A percentile compares a stretch with the other conserved stretches of the same genome.
These are phyloP conservation scores for Aspergillus felis DNA, from an alignment of 2,329 filamentous ascomycete genomes.

Conservation along the genomic window DNA sequence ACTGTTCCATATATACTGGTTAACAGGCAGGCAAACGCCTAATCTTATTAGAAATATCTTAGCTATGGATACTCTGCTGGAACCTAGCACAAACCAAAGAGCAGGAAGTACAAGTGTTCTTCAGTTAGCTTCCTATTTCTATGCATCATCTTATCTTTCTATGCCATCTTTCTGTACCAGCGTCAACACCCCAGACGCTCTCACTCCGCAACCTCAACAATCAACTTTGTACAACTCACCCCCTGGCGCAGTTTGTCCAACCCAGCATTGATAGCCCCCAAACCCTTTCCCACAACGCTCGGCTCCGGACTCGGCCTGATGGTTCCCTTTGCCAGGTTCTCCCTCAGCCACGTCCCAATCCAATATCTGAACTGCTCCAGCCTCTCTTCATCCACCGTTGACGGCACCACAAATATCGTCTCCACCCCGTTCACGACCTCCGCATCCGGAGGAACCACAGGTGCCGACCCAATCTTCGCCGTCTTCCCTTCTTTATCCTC, in stretches of 20 bases:
- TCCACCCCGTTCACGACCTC: slow-evolving; percentile 32
- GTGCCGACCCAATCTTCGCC: slow-evolving; percentile 39
- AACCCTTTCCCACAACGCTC: slow-evolving; percentile 34
- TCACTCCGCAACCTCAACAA: slow-evolving; percentile 38
- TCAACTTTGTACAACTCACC: slow-evolving; percentile 43
- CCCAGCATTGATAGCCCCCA: slow-evolving; percentile 37
- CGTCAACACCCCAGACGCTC: neutral
- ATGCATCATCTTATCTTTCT: no score
- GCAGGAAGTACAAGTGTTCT: no score
- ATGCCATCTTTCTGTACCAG: no score
- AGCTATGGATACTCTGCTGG: no score
- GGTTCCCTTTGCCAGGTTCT: slow-evolving; percentile 27
- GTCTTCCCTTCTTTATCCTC: slow-evolving; percentile 1
- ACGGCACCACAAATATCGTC: slow-evolving; percentile 38
- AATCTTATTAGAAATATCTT: no score
- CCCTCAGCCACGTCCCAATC: slow-evolving; percentile 37
- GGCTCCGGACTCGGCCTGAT: slow-evolving; percentile 41
- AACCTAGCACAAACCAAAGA: no score
- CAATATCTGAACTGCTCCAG: slow-evolving; percentile 39
- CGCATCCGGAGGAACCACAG: slow-evolving; percentile 27
- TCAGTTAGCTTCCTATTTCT: no score
- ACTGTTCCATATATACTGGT: no score
- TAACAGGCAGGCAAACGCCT: neutral
- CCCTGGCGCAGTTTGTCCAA: slow-evolving; percentile 35
- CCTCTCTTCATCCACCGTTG: slow-evolving; percentile 31